Percentiles rank a stretch among this genome's conserved stretches.
Conservation (phyloP, 805 yeast genomes). For the Ogataea trehaloabstinens region DNA sequence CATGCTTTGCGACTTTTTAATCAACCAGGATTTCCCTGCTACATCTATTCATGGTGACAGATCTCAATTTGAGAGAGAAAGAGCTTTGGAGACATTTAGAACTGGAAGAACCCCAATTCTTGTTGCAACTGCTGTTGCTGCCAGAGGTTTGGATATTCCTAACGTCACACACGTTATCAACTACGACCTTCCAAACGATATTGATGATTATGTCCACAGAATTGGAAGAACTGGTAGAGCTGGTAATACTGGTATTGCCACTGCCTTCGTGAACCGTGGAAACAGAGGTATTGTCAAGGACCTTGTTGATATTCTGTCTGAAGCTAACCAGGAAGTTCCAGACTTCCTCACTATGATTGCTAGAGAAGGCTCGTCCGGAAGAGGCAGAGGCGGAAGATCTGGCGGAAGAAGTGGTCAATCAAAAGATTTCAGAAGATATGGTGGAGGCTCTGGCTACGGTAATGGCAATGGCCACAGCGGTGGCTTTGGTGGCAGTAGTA, state of each 20-base stretch:
- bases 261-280: slow-evolving; percentile 96
- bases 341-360: slow-evolving; percentile 75
- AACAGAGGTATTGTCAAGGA: slow-evolving; percentile 88
- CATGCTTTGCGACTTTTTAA: slow-evolving; percentile 85
- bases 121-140: slow-evolving; percentile 99
- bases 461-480: slow-evolving; percentile 24
- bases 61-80: slow-evolving; percentile 96
- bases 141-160: slow-evolving; percentile 99
- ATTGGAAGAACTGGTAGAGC: slow-evolving; percentile 99
- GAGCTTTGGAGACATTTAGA: slow-evolving; percentile 93
- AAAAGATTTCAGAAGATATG: slow-evolving; percentile 52
- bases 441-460: slow-evolving; percentile 33
- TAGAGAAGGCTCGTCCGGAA: slow-evolving; percentile 66
- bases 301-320: slow-evolving; percentile 78
- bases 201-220: slow-evolving; percentile 98
- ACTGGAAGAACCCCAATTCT: slow-evolving; percentile 87
- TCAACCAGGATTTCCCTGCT: slow-evolving; percentile 88
- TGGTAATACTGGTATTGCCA: slow-evolving; percentile 97
- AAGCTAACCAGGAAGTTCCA: slow-evolving; percentile 98
- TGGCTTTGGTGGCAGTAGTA: slow-evolving; percentile 26
- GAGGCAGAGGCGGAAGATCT: slow-evolving; percentile 49
- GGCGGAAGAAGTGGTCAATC: slow-evolving; percentile 37
- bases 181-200: slow-evolving; percentile 94
- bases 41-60: slow-evolving; percentile 99
- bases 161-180: slow-evolving; percentile 97